Evolutionary conservation across 176 grass and related monocot species (phyloP).

Genomic region (Pontederia crassipes): DNA sequence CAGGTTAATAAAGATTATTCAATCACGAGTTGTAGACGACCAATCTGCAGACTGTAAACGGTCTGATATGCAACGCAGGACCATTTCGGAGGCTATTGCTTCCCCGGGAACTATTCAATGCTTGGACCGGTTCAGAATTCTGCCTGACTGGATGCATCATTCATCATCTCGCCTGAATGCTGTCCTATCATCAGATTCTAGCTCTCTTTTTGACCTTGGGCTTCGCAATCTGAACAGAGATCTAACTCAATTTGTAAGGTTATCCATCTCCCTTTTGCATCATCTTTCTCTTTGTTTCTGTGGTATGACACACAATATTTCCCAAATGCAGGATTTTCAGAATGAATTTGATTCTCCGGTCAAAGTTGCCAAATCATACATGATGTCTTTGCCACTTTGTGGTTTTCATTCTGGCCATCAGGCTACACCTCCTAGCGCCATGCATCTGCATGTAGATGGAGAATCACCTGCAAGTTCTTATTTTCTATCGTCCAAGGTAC

Average conservation of each 20-base stretch:
- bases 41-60: conserved; percentile 25
- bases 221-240: conserved; percentile 25
- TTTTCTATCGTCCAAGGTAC: too few relatives aligned
- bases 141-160: conserved; percentile 13
- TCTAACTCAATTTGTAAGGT: conserved; percentile 15
- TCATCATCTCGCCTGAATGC: conserved; percentile 33
- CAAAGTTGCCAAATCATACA: too few relatives aligned
- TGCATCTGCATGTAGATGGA: too few relatives aligned
- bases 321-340: too few relatives aligned
- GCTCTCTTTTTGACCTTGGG: conserved; percentile 9
- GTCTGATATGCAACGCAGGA: background rate
- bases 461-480: too few relatives aligned
- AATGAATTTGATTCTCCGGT: too few relatives aligned
- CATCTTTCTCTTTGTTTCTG: too few relatives aligned
- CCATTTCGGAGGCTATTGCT: conserved; percentile 7
- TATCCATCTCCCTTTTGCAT: conserved; percentile 1
- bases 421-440: too few relatives aligned
- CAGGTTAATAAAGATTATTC: conserved; percentile 66
- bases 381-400: too few relatives aligned
- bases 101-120: conserved; percentile 23
- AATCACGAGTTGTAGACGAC: conserved; percentile 57
- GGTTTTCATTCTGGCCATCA: too few relatives aligned
- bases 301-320: too few relatives aligned
- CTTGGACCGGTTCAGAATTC: conserved; percentile 1
- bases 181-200: conserved; percentile 17